A percentile compares a stretch with the other conserved stretches of the same genome.
Conservation (phyloP, 2,329 filamentous ascomycete species). For the Fusarium metavorans region DNA sequence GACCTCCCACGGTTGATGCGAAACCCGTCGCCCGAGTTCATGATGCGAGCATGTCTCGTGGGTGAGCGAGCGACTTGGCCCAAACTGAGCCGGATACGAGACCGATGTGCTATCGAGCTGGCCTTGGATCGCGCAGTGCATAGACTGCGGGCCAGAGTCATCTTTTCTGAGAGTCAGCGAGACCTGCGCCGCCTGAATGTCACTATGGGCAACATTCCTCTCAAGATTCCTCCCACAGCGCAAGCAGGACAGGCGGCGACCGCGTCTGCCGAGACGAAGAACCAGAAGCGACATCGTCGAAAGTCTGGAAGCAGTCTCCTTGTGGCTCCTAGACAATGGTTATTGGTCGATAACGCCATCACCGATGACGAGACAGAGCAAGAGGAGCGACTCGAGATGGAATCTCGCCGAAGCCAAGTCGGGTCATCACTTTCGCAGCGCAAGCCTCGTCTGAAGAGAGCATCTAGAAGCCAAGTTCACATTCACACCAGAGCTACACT, state of each 20-base stretch:
- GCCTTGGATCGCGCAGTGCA: conserved; percentile 83
- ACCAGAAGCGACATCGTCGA: conserved; percentile 57
- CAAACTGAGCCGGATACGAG: conserved; percentile 84
- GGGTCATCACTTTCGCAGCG: conserved; percentile 46
- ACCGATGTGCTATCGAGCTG: conserved; percentile 89
- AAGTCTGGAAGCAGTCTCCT: conserved; percentile 64
- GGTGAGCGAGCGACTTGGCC: conserved; percentile 94
- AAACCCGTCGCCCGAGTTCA: conserved; percentile 89
- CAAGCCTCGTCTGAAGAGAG: conserved; percentile 57
- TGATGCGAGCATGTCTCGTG: conserved; percentile 79
- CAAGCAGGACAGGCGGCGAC: conserved; percentile 35
- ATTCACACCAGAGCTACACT: conserved; percentile 41
- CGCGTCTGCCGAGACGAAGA: conserved; percentile 40
- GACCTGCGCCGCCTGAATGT: conserved; percentile 64
- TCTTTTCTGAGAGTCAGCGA: conserved; percentile 75
- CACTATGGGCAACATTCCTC: conserved; percentile 44
- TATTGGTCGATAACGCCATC: conserved; percentile 53
- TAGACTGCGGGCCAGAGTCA: conserved; percentile 73
- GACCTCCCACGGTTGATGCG: conserved; percentile 82
- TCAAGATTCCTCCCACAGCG: conserved; percentile 33
- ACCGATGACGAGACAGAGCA: conserved; percentile 60
- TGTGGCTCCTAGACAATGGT: conserved; percentile 51
- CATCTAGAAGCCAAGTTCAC: conserved; percentile 55
- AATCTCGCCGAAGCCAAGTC: conserved; percentile 45
- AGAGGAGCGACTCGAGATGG: conserved; percentile 59